phyloP scores from a whole-genome alignment of 805 yeast species.

The Saccharomyces kudriavzevii region DNA sequence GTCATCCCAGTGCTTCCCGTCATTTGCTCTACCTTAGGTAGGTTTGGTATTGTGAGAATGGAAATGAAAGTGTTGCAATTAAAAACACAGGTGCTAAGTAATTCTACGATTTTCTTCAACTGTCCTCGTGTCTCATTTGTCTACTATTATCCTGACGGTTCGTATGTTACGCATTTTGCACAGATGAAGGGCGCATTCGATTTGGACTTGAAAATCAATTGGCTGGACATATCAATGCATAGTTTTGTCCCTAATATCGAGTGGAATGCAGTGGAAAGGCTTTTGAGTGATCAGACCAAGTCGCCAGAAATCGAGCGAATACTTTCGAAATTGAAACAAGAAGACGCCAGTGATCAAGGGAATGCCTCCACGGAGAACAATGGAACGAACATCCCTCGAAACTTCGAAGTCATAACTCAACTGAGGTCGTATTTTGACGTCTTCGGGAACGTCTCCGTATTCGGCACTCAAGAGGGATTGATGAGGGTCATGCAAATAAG shows the following conservation, averaged over 20 bases:
- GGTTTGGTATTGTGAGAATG: conserved; percentile 43
- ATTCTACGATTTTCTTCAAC: conserved; percentile 47
- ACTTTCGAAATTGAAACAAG: conserved; percentile 8
- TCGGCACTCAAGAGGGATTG: conserved; percentile 58
- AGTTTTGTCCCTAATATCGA: conserved; percentile 40
- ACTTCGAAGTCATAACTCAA: conserved; percentile 20
- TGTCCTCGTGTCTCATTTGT: conserved; percentile 42
- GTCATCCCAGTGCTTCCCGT: conserved; percentile 54
- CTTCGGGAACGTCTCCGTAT: conserved; percentile 40
- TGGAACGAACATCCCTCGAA: conserved; percentile 1
- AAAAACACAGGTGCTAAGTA: conserved; percentile 45
- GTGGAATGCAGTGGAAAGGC: conserved; percentile 39
- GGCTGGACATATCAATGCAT: conserved; percentile 53
- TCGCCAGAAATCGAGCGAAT: conserved; percentile 7
- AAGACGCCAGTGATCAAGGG: conserved; percentile 2
- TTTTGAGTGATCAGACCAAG: conserved; percentile 28
- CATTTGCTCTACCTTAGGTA: conserved; percentile 31
- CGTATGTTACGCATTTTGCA: conserved; percentile 55
- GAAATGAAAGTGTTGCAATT: conserved; percentile 44
- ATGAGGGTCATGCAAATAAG: conserved; percentile 67
- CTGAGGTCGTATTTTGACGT: conserved; percentile 38
- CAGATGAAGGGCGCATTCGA: conserved; percentile 55
- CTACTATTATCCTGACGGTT: conserved; percentile 60
- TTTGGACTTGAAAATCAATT: conserved; percentile 57
- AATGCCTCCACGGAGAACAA: neutral